Evolutionary conservation across 2,329 filamentous ascomycete species (phyloP).

Genomic region (Botrytis pseudocinerea): DNA sequence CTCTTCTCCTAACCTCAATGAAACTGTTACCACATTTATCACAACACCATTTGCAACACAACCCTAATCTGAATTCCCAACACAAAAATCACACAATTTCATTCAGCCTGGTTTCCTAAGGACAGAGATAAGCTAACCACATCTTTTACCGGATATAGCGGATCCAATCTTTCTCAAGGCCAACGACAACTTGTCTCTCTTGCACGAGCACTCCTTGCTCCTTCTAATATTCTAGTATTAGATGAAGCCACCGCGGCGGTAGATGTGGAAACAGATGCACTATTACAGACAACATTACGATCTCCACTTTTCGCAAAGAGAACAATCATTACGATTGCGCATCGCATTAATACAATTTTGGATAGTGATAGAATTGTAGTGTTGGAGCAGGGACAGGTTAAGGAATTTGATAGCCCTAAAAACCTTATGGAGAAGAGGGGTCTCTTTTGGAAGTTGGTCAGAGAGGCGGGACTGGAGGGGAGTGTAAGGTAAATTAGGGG

Average conservation of each 20-base stretch:
- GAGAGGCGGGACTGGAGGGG: conserved; percentile 73
- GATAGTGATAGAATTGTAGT: conserved; percentile 88
- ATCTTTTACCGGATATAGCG: conserved; percentile 46
- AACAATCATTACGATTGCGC: conserved; percentile 97
- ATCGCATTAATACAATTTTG: conserved; percentile 97
- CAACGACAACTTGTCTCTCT: conserved; percentile 93
- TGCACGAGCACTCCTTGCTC: conserved; percentile 88
- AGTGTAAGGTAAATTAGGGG: conserved; percentile 7
- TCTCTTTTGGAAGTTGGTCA: conserved; percentile 86
- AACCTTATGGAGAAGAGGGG: conserved; percentile 75
- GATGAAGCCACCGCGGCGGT: conserved; percentile 90
- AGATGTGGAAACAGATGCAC: conserved; percentile 66
- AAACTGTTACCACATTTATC: conserved; percentile 6
- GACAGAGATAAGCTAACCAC: conserved; percentile 20
- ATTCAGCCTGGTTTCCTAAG: neutral
- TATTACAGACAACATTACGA: conserved; percentile 64
- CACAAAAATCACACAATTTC: neutral
- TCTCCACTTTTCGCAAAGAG: conserved; percentile 76
- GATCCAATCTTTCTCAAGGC: conserved; percentile 92
- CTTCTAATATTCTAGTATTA: conserved; percentile 93
- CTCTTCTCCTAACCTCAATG: neutral
- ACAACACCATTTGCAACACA: neutral
- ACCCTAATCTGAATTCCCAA: neutral
- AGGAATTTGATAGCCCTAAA: conserved; percentile 86
- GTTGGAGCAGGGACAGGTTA: conserved; percentile 84